Base-by-base conservation (phyloP, 2,329 filamentous ascomycete genomes). In the Phyllosticta ampelicida region DNA sequence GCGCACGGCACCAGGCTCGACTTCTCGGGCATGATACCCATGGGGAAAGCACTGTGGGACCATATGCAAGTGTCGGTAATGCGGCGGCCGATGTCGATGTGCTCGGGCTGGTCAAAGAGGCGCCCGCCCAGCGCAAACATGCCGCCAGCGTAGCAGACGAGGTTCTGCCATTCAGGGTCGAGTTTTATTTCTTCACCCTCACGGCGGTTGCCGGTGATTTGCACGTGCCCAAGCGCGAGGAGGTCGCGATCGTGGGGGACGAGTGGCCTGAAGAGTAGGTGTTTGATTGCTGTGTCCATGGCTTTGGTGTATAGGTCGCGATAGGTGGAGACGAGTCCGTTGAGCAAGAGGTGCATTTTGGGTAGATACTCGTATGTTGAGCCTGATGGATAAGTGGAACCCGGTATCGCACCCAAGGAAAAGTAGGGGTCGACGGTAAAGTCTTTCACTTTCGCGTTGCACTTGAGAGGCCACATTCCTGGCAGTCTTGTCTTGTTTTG, bases 51-150 rank as follows among this genome's bases (percentile, higher is more conserved):
- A 62, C 78, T 75, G 67, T 85, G 85, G 0, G 81, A 78, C 81
- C 81, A 85, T n/a, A 84, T 77, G 65, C 82, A 85, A 3, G 79
- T 79, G 58, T 85, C 77, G 0, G 81, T 80, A 51, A 85, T 71
- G 64, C 82, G 80, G 50, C 75, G 72, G 10, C 80, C 83, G 55
- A 84, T 76, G 0, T 76, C 71, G 61, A 85, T 71, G 63, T 85
- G 81, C 16, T 71, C 70, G 2, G 77, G 69, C n/a, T 79, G 73
- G 13, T 75, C 70, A 66, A 84, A 84, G 1, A 84, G 65, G 63
- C 78, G 80, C 51, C 81, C 78, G 26, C 81, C 82, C 0, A 85
- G 68, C 0, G 78, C 82, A 60, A 83, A 80, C 81, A 85, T 85
- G 55, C 81, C 82, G 10, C 82, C 82, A 0, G 78, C 74, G 65